phyloP scores from a whole-genome alignment of 2,329 filamentous ascomycete species.

The Arthrobotrys megalospora region DNA sequence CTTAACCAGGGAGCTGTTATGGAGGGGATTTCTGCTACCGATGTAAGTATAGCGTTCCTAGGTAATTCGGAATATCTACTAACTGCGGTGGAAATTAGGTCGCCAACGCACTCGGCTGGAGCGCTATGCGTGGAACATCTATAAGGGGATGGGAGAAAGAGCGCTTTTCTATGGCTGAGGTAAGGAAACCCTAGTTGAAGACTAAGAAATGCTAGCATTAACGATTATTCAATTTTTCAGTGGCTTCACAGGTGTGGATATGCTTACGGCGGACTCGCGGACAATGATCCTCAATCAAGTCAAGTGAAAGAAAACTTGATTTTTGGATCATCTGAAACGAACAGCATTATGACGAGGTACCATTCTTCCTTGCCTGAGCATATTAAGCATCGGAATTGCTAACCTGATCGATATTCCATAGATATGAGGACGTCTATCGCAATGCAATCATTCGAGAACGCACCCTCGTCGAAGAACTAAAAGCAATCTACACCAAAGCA shows the following conservation, averaged over 20 bases:
- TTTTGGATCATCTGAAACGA: slow-evolving; percentile 37
- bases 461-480: neutral
- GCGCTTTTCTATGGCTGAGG: slow-evolving; percentile 26
- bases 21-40: slow-evolving; percentile 15
- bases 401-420: neutral
- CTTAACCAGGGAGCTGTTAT: slow-evolving; percentile 9
- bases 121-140: neutral
- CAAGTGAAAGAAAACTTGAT: slow-evolving; percentile 26
- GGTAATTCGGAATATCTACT: neutral
- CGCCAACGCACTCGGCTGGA: slow-evolving; percentile 4
- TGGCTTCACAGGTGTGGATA: slow-evolving; percentile 25
- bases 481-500: neutral
- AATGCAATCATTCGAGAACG: slow-evolving; percentile 20
- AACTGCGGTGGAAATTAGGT: neutral
- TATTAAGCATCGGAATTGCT: neutral
- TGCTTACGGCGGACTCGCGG: slow-evolving; percentile 16
- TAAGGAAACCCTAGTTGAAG: neutral
- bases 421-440: slow-evolving; percentile 27
- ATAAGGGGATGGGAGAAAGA: slow-evolving; percentile 8
- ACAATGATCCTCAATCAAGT: neutral
- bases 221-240: neutral
- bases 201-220: neutral
- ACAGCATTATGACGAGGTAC: slow-evolving; percentile 31
- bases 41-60: neutral
- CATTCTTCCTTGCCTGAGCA: neutral